Base-by-base conservation (phyloP, 2,329 filamentous ascomycete species). In the Thermomyces lanuginosus region DNA sequence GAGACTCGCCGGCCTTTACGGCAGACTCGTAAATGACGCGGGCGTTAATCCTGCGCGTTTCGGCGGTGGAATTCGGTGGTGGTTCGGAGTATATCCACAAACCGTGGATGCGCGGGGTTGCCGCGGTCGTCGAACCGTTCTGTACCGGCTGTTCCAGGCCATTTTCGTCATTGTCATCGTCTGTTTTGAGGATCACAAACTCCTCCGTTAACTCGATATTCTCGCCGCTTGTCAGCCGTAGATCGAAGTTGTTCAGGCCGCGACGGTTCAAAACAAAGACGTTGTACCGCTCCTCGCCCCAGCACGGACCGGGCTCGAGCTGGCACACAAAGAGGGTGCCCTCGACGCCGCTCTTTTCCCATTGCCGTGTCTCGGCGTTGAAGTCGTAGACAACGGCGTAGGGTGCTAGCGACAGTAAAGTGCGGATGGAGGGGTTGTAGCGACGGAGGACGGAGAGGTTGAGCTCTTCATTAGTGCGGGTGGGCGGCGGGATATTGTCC, bases 301-400 rank as follows among this genome's bases (percentile, higher is more conserved):
- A 32, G n/a, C n/a, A n/a, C 17, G 41, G 19, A 24, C 56, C 35
- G 55, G 63, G 38, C 29, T 44, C 37, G 33, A 73, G 55, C 36
- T 77, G 66, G 60, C 80, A 91, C 28, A 95, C 69, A 50, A 95
- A 98, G 37, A 95, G 61, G 8, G 81, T 79, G 20, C 89, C 89
- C 53, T 92, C 84, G 7, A 84, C 67, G 30, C 75, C 78, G 23
- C 69, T 69, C 60, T 91, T 92, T 47, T 89, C 78, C 89, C 89
- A 95, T 33, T 62, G 56, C 27, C 67, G 60, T 2, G 70, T 64
- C 4, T 63, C 54, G 24, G 69, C 62, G 35, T 65, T 69, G 57
- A 91, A 89, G 24, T 67, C 69, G 61, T 93, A 95, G 38, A 93
- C 67, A 18, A 89, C 80, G 14, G 79, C 78, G 43, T 86, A 92